A percentile compares a stretch with the other conserved stretches of the same genome.
These are phyloP conservation scores for Solanum dulcamara DNA, from an alignment of 257 asterid species.

Conservation along the genomic window DNA sequence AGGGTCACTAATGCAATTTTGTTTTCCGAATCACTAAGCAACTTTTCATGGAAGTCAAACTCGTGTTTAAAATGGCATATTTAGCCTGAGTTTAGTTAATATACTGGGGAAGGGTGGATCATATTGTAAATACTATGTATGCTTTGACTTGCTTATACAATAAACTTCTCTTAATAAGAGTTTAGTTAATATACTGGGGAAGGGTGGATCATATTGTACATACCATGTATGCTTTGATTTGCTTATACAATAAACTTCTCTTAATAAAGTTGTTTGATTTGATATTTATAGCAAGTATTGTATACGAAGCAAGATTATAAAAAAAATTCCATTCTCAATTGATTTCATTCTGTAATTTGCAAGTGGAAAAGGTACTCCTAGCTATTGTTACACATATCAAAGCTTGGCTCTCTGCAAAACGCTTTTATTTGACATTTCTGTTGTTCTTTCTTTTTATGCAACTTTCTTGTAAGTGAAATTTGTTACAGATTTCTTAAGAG, in stretches of 20 bases:
- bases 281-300: background rate
- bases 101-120: too few species aligned
- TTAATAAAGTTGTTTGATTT: background rate
- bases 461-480: background rate
- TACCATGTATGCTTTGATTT: background rate
- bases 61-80: background rate
- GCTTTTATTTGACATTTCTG: background rate
- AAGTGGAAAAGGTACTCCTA: background rate
- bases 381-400: background rate
- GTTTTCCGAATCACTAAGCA: background rate
- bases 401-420: background rate
- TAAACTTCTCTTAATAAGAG: too few species aligned
- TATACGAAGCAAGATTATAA: background rate
- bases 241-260: background rate
- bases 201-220: background rate
- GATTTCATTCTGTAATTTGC: background rate
- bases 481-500: background rate
- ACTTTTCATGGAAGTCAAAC: background rate
- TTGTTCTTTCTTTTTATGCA: background rate
- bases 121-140: too few species aligned
- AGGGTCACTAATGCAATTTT: background rate
- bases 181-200: background rate
- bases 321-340: background rate
- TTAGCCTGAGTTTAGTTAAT: too few species aligned
- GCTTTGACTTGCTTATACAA: too few species aligned